Evolutionary conservation across 2,329 filamentous ascomycete species (phyloP), one percentile per base, ranked within the genome.

Genomic region (Pseudocercospora musae): DNA sequence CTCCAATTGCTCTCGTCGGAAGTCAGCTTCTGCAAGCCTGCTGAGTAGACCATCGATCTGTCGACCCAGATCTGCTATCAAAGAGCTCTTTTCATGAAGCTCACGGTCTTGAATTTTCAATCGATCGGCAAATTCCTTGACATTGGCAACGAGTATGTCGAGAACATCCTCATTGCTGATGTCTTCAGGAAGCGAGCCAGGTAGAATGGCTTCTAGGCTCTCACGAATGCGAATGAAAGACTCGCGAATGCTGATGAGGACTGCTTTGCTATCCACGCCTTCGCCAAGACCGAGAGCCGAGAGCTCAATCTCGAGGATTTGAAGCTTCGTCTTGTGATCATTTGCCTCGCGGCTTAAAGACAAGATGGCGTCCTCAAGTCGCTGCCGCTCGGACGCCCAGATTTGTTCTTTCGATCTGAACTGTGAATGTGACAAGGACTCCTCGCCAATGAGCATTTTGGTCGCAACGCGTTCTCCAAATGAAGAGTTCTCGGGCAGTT

Each of bases 281-380:
- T 76, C 68, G 29, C 67, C 71, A 62, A 81, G 77, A 25, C 78
- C 75, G 18, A 81, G 74, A 29, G 76, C 77, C 59, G 78, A 72
- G 3, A 82, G 70, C 63, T 81, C 78, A 21, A 81, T 76, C 9
- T 75, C 72, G 13, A 81, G 68, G 42, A 81, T 72, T 29, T 78
- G 73, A 2, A 82, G 72, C 5, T 75, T 72, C 4, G 77, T 73
- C 63, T 76, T 75, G 4, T 77, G 74, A 18, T 78, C 73, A 40
- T 76, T 75, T 4, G 78, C 73, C 59, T 78, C 71, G 11, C 70
- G 69, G 52, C 69, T 73, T 52, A 80, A 70, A 8, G 73, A 70
- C 33, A 76, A 66, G 56, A 82, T 75, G 58, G 78, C 77, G 57
- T 77, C 72, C 52, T 80, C 75, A 27, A 76, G 76, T 29, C 66